Evolutionary conservation across 306 rosid species (phyloP), one percentile per base, ranked within the genome.

Genomic region (Dicorynia guianensis): DNA sequence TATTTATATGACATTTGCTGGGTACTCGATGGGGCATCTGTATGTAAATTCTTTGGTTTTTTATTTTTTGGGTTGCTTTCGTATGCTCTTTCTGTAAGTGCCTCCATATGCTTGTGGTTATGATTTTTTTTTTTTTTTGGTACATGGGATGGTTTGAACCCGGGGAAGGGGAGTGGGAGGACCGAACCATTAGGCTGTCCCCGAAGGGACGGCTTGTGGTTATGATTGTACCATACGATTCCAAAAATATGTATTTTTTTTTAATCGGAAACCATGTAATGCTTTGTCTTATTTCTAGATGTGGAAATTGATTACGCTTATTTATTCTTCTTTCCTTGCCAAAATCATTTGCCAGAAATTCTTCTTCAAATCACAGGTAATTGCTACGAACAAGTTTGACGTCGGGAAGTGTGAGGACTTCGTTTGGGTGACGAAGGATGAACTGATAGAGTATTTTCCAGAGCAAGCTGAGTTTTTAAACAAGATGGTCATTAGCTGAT

Each of bases 391-490:
- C 89, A 80, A 83, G 89, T 80, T 66, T 62, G 40, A 80, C 75
- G 64, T 92, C 47, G 77, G 50, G 7, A 88, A 86, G 76, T 90
- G 97, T 25, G 80, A 92, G 76, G 93, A 94, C 80, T 89, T 80
- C 85, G 96, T 75, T 25, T 94, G 98, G 98, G 97, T 92, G 80
- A 94, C 96, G 17, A 92, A 90, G 90, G 97, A 92, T 69, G 98
- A 92, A 76, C 43, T 94, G 77, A 4, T 92, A 85, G 89, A 90
- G 77, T 90, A 86, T 71, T 87, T 94, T 77, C 98, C 97, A 0
- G 91, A 92, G 76, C 90, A 90, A 76, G 88, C 83, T 14, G 97
- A 90, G 44, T 90, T 85, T 82, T 79, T 92, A 11, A 87, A 67
- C 79, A 92, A 90, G 88, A 89, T 90, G 97, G 89, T 95, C 76